Evolutionary conservation across 2,329 filamentous ascomycete species (phyloP), one percentile per base, ranked within the genome.

Genomic region (Trichoderma koningii): DNA sequence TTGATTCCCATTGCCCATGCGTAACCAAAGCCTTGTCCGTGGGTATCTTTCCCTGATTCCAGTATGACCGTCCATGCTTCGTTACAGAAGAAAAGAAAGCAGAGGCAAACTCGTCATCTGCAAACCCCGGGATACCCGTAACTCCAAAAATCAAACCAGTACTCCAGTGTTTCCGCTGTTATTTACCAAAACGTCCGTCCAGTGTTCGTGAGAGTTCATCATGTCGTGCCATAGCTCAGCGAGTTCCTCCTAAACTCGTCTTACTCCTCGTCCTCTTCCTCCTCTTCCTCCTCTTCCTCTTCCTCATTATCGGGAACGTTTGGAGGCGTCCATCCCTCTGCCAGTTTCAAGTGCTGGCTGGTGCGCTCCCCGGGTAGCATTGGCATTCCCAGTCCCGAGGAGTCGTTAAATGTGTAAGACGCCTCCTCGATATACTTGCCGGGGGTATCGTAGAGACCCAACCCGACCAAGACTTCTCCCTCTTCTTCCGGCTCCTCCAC

Each of bases 381-480:
- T 1, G 79, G 74, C 7, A 83, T 77, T 26, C 83, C 83, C 53
- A 87, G 76, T 34, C 2, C 30, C 30, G 19, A 90, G 74, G 28
- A 82, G 81, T 42, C 80, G 82, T 64, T 85, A 81, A 28, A 83
- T 83, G 5, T 81, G 81, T 56, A 81, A 74, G 76, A 78, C 34
- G 81, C 78, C 63, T 84, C 82, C 21, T 79, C 76, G 7, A 81
- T 76, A 48, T 76, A 71, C 71, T 85, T 84, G 63, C 88, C 88
- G 0, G 90, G 90, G 5, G 85, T 80, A 71, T 92, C 91, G 75
- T 95, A 95, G 0, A 95, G 83, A 0, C 91, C 91, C 84, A 95
- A 89, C 21, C 91, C 91, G n/a, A 93, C 83, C 1, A 94, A 82
- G 66, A 92, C 89, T 71, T 93, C 90, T 44, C 87, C 89, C 52